Percentiles rank a stretch among this genome's conserved stretches.
These are phyloP conservation scores for Mucor saturninus DNA, from an alignment of 371 early-diverging fungal species.

Conservation along the genomic window DNA sequence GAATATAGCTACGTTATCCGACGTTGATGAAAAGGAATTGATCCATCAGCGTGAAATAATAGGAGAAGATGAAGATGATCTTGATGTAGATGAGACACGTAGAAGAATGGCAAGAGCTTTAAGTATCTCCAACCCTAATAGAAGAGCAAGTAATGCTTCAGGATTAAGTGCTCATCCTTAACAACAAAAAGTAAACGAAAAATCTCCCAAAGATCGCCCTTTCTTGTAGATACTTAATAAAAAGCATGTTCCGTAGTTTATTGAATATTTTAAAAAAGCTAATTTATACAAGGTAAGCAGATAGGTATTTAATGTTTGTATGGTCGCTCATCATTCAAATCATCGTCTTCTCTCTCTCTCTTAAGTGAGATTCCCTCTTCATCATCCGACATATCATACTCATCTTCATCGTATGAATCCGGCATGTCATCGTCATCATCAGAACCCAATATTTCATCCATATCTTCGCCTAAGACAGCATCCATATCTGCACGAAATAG, in stretches of 20 bases:
- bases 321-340: too few species aligned
- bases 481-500: constrained; percentile 30
- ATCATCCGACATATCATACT: too few species aligned
- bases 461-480: constrained; percentile 11
- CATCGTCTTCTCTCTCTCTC: too few species aligned
- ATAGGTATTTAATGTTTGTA: too few species aligned
- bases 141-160: constrained; percentile 13
- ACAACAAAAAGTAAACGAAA: not conserved
- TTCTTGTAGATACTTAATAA: too few species aligned
- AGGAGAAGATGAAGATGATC: constrained; percentile 6
- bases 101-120: constrained; percentile 15
- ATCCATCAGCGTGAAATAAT: not conserved
- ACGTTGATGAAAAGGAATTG: constrained; percentile 31
- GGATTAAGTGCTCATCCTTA: constrained; percentile 10
- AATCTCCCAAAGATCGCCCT: too few species aligned
- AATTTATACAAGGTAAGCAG: too few species aligned
- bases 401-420: too few species aligned
- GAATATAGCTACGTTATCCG: constrained; percentile 54
- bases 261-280: too few species aligned
- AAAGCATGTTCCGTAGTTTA: too few species aligned
- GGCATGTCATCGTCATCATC: too few species aligned
- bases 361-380: too few species aligned
- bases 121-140: constrained; percentile 6
- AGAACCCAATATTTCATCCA: constrained; percentile 10
- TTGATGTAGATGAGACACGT: constrained; percentile 4